Evolutionary conservation across 331 rosid genomes (phyloP).

Genomic region (Arachis monticola): DNA sequence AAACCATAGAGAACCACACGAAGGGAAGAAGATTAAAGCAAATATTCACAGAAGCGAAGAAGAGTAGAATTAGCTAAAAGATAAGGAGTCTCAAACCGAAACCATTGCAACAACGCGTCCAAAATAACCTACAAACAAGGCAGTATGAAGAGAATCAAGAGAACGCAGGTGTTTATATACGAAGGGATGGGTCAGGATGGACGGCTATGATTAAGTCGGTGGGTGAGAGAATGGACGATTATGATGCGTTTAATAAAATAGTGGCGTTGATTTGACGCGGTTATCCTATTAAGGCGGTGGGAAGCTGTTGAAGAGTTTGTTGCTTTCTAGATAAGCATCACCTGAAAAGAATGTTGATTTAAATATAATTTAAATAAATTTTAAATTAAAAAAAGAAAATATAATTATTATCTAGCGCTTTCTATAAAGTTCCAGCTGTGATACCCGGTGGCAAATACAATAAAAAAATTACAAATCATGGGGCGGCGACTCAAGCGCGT

Average conservation of each 20-base stretch:
- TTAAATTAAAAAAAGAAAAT: not conserved
- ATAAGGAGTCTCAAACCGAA: not conserved
- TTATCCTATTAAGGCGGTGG: constrained; percentile 30
- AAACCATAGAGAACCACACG: not conserved
- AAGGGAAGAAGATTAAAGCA: not conserved
- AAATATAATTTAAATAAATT: not conserved
- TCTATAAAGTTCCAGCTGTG: not conserved
- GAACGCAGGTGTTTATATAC: constrained; percentile 11
- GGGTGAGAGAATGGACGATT: not conserved
- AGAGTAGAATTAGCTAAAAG: not conserved
- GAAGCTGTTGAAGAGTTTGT: not conserved
- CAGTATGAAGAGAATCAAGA: not conserved
- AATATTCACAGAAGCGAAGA: not conserved
- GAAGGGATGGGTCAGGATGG: not conserved
- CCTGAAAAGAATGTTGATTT: not conserved
- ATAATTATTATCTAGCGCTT: not conserved
- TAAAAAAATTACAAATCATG: not conserved
- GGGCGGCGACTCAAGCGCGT: not conserved
- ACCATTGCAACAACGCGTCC: not conserved
- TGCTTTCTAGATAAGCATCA: not conserved
- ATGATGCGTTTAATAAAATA: not conserved
- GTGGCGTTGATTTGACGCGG: constrained; percentile 26
- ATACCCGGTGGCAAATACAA: too few relatives aligned
- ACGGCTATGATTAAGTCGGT: constrained; percentile 7
- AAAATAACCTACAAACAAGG: not conserved